Evolutionary conservation across 2,329 filamentous ascomycete species (phyloP), one percentile per base, ranked within the genome.

Genomic region (Fusarium tjaetaba): DNA sequence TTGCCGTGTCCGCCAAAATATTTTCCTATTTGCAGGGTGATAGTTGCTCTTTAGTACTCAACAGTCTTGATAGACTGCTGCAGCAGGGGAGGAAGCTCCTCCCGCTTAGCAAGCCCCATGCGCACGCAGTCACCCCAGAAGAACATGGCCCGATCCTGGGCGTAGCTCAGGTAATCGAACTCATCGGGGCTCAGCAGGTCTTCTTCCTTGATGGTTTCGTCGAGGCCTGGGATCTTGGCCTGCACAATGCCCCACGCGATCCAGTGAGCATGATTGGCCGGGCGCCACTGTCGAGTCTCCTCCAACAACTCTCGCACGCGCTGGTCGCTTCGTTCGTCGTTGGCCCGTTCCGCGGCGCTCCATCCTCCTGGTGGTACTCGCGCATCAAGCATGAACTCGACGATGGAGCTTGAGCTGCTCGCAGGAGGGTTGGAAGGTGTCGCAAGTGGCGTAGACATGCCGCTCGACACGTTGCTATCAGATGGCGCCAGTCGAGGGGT

Each of bases 201-300:
- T 34, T 77, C 79, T 36, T 81, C 80, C 15, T 75, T 79, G 3
- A 74, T 76, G 20, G 82, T 83, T 41, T 84, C 83, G 24, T 92
- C 89, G 80, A 96, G 86, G 0, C 91, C 94, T 0, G 94, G 91
- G 4, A 97, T 87, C 80, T 96, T 95, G 53, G 96, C 96, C 83
- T 99, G 96, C 58, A 99, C 93, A 70, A 98, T 94, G 30, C 96
- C 96, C 96, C 96, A 99, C 3, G 95, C 94, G 30, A 97, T 90
- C 96, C 96, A 99, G 83, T 93, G 90, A 4, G 94, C 94, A 41
- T 92, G 95, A 83, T 96, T 97, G 43, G 94, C 94, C 1, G 94
- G 86, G 7, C 96, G 90, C 96, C 96, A 99, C 51, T 97, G 86
- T 22, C 91, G 87, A 5, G 94, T 91, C 83, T 98, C 95, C 45